Conservation (phyloP, 257 asterid species). For the Mitragyna speciosa region DNA sequence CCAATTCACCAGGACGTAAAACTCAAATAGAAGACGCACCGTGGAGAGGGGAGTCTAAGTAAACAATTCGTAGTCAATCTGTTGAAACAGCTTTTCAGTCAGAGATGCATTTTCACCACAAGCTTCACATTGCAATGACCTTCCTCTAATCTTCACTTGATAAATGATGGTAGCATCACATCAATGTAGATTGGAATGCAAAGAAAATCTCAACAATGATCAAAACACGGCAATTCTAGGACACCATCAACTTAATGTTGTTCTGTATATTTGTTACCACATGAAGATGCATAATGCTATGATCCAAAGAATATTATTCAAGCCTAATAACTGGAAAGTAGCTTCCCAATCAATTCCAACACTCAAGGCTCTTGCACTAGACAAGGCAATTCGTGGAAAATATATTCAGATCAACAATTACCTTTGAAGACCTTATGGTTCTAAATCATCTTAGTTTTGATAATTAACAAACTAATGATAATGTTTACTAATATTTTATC, state of each 20-base stretch:
- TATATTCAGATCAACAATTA: not conserved
- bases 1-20: not conserved
- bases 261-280: not conserved
- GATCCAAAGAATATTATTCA: not conserved
- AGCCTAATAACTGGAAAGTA: not conserved
- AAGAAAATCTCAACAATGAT: not conserved
- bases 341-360: not conserved
- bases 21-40: conserved; percentile 38
- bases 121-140: conserved; percentile 66
- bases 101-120: conserved; percentile 65
- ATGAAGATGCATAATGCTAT: not conserved
- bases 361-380: not conserved
- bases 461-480: too few species aligned
- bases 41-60: conserved; percentile 71
- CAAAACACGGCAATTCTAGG: not conserved
- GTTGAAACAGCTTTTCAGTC: conserved; percentile 44
- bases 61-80: conserved; percentile 71
- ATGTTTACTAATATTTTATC: too few species aligned
- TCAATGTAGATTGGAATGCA: not conserved
- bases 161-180: not conserved
- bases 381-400: not conserved
- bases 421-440: too few species aligned
- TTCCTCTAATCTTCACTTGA: conserved; percentile 84
- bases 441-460: too few species aligned
- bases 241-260: not conserved